A percentile compares a stretch with the other conserved stretches of the same genome.
phyloP scores from a whole-genome alignment of 352 stramenopile species.

The Pythium rhizo-oryzae region DNA sequence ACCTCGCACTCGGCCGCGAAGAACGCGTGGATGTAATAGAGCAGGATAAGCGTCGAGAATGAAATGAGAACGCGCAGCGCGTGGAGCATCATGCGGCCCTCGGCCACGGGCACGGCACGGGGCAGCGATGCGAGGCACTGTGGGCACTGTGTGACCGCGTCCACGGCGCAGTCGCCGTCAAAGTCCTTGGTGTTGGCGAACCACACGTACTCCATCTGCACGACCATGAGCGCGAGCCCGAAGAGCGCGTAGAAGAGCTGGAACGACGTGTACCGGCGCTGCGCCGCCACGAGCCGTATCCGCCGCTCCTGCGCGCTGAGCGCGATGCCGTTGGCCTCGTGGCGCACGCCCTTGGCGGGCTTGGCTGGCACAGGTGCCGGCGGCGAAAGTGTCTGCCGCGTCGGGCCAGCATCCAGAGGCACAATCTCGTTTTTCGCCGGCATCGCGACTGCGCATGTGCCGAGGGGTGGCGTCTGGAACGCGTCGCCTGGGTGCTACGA shows the following conservation, averaged over 20 bases:
- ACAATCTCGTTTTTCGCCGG: slow-evolving; percentile 67
- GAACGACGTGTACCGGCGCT: slow-evolving; percentile 56
- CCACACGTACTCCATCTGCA: slow-evolving; percentile 78
- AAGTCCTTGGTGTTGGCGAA: slow-evolving; percentile 58
- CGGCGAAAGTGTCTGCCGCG: slow-evolving; percentile 18
- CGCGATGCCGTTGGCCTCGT: slow-evolving; percentile 41
- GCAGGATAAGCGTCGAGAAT: slow-evolving; percentile 62
- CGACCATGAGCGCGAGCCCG: slow-evolving; percentile 69
- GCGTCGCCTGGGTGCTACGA: background rate
- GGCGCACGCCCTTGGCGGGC: slow-evolving; percentile 23
- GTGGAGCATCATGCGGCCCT: slow-evolving; percentile 71
- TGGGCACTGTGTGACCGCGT: slow-evolving; percentile 39
- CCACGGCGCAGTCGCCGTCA: slow-evolving; percentile 35
- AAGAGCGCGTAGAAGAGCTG: slow-evolving; percentile 77
- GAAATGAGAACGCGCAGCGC: slow-evolving; percentile 66
- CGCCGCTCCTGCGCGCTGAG: slow-evolving; percentile 54
- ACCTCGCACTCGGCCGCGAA: slow-evolving; percentile 71
- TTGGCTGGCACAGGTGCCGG: slow-evolving; percentile 19
- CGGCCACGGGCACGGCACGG: slow-evolving; percentile 36
- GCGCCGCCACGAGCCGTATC: slow-evolving; percentile 42
- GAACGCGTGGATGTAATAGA: slow-evolving; percentile 73
- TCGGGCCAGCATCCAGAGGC: slow-evolving; percentile 42
- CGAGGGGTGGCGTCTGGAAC: too few relatives aligned
- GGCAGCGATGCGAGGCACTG: slow-evolving; percentile 38
- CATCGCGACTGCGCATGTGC: slow-evolving; percentile 36